Conservation (phyloP, 2,329 filamentous ascomycete genomes). For the Paecilomyces niveus region DNA sequence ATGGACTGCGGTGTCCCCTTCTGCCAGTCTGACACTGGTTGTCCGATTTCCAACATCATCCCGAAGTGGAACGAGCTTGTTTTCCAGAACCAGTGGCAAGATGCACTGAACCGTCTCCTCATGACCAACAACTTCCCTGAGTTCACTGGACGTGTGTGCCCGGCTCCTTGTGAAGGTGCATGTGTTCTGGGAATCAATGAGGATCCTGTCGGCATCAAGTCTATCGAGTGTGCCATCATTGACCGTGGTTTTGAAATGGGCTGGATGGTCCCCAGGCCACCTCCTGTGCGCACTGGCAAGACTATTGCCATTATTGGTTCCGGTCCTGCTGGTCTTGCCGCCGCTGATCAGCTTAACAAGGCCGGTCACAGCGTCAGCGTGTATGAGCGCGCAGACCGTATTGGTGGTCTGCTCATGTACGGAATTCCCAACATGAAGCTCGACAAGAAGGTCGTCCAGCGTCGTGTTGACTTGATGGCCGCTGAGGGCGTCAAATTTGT, state of each 20-base stretch:
- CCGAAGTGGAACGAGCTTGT: constrained; percentile 92
- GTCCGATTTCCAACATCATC: constrained; percentile 95
- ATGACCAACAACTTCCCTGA: constrained; percentile 99
- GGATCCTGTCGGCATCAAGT: constrained; percentile 96
- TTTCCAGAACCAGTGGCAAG: constrained; percentile 71
- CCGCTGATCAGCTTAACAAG: constrained; percentile 89
- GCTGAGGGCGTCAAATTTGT: constrained; percentile 79
- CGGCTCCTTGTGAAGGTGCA: constrained; percentile 91
- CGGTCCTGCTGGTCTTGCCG: constrained; percentile 82
- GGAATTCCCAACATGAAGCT: constrained; percentile 99
- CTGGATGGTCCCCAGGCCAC: constrained; percentile 85
- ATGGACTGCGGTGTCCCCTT: constrained; percentile 99
- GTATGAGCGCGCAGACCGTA: constrained; percentile 85
- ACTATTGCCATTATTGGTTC: constrained; percentile 84
- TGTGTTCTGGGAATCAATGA: constrained; percentile 96
- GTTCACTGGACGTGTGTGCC: constrained; percentile 94
- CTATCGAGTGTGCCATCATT: constrained; percentile 95
- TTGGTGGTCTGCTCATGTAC: constrained; percentile 93
- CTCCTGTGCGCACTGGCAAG: constrained; percentile 77
- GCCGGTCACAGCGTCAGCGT: constrained; percentile 83
- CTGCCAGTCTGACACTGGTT: constrained; percentile 93
- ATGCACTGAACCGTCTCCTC: constrained; percentile 81
- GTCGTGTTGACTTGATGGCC: constrained; percentile 90
- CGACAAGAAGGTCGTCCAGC: constrained; percentile 94
- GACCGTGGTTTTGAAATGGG: constrained; percentile 97